Base-by-base conservation (phyloP, 116 monocot species). In the Dioscorea cayenensis region DNA sequence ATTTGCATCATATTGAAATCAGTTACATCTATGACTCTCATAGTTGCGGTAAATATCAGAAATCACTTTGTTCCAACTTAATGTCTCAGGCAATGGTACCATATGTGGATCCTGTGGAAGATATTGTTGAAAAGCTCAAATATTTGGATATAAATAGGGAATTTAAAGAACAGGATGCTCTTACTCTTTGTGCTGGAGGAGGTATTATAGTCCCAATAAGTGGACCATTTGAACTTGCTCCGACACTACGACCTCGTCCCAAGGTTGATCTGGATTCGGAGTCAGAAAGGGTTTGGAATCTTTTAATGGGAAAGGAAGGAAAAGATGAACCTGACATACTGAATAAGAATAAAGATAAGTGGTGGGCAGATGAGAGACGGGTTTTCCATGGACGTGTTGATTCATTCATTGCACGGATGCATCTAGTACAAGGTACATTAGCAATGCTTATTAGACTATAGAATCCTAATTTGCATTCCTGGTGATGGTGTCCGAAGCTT, bases 321-420 rank as follows among this genome's bases (percentile, higher is more conserved):
- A 49, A 36, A 52, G 49, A 66, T 49, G 75, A 71, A 64, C 25
- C 66, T 71, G 64, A 63, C 37, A 75, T 55, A 48, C 8, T 18
- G 21, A 73, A 82, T 70, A 27, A n/a, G 20, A 65, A 82, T 58
- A 82, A 65, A 63, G 82, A 82, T 35, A 68, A 68, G 35, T 51
- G 67, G 51, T 83, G 78, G 78, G 60, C 72, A 61, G 18, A 75
- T 32, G 75, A 83, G 55, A 83, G 83, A 52, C 73, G 50, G 27
- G 64, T 70, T 38, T 83, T 83, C 61, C 71, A 66, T 51, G 71
- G 75, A 10, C 71, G 78, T 63, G 75, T 52, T 16, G 59, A 75
- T 67, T 66, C 64, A 14, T 83, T 83, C 63, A 83, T 77, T 70
- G 59, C 63, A 21, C 68, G 73, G 36, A 82, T 82, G 82, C 77